These are phyloP conservation scores for Pyrenophora teres DNA, from an alignment of 2,329 filamentous ascomycete species.

Conservation along the genomic window DNA sequence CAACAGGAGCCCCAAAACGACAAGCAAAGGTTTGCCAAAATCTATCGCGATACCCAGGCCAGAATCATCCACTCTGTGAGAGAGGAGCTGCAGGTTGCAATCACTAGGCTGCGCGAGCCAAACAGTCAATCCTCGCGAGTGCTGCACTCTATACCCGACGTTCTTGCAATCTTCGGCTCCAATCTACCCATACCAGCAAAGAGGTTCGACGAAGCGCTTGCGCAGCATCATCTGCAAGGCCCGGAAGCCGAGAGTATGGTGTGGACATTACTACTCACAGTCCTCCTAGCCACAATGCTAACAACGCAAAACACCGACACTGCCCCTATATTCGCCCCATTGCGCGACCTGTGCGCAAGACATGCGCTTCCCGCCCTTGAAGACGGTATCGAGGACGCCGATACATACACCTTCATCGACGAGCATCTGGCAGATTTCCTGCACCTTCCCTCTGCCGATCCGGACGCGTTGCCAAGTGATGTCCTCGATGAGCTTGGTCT, in stretches of 20 bases:
- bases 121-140: neutral
- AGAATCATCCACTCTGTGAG: conserved; percentile 33
- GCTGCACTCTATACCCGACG: conserved; percentile 23
- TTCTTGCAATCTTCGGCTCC: conserved; percentile 12
- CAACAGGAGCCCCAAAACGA: conserved; percentile 29
- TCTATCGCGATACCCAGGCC: conserved; percentile 51
- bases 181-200: conserved; percentile 15
- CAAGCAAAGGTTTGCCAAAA: conserved; percentile 49
- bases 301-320: conserved; percentile 8
- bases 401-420: conserved; percentile 30
- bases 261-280: conserved; percentile 33
- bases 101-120: conserved; percentile 12
- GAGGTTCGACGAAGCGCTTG: conserved; percentile 17
- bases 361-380: conserved; percentile 26
- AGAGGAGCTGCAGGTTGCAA: conserved; percentile 24
- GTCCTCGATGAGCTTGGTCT: conserved; percentile 22
- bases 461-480: conserved; percentile 6
- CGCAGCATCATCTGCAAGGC: conserved; percentile 12
- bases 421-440: conserved; percentile 28
- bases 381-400: conserved; percentile 32
- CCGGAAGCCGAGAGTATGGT: conserved; percentile 17
- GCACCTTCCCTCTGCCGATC: conserved; percentile 2
- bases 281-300: conserved; percentile 22
- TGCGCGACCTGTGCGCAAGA: conserved; percentile 14
- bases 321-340: conserved; percentile 1